Percentiles rank a stretch among this genome's conserved stretches.
phyloP scores from a whole-genome alignment of 441 rosid species.

The Monsonia emarginata region DNA sequence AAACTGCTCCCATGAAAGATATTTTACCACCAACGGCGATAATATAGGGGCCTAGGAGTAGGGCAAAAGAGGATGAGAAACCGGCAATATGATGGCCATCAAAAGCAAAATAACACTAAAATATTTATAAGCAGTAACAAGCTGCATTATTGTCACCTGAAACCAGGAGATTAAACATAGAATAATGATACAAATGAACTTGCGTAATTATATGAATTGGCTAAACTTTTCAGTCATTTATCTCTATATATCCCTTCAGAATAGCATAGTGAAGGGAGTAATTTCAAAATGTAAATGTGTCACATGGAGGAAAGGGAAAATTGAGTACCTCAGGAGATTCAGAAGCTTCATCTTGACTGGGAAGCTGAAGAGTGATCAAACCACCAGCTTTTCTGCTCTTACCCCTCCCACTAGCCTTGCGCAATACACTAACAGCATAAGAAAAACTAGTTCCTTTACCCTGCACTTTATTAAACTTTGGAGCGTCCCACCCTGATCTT shows the following conservation, averaged over 20 bases:
- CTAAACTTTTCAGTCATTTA: slow-evolving; percentile 6
- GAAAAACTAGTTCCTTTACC: slow-evolving; percentile 38
- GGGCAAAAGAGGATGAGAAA: neutral
- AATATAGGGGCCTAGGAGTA: neutral
- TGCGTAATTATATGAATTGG: neutral
- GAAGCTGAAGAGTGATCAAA: slow-evolving; percentile 63
- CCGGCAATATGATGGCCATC: neutral
- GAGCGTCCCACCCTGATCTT: slow-evolving; percentile 89
- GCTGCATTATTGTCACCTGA: neutral
- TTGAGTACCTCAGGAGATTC: slow-evolving; percentile 62
- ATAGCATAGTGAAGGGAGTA: slow-evolving; percentile 3
- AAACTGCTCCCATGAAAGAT: neutral
- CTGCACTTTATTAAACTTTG: slow-evolving; percentile 60
- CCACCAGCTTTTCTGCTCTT: slow-evolving; percentile 91
- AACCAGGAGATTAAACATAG: too few species aligned
- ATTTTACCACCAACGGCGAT: neutral
- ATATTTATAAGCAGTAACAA: neutral
- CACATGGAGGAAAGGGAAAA: neutral
- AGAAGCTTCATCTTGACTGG: slow-evolving; percentile 41
- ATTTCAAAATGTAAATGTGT: slow-evolving; percentile 8
- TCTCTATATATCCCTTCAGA: slow-evolving; percentile 5
- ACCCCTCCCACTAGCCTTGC: slow-evolving; percentile 85
- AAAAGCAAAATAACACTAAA: neutral
- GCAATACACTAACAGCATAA: slow-evolving; percentile 68
- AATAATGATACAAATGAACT: too few species aligned